Evolutionary conservation across 352 stramenopile species (phyloP).

Genomic region (Globisporangium middletonii): DNA sequence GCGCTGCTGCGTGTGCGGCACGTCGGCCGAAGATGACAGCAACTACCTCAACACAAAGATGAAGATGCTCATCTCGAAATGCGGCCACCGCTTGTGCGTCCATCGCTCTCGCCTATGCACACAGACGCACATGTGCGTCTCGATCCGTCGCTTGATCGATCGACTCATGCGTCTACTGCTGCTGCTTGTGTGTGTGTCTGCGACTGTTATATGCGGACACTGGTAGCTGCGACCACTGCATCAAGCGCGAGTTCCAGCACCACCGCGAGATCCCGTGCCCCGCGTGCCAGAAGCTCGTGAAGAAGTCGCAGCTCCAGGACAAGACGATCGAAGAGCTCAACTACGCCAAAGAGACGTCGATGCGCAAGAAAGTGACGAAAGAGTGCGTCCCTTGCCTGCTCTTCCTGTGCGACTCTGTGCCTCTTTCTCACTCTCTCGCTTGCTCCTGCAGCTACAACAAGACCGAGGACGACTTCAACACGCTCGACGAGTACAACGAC

Average conservation of each 20-base stretch:
- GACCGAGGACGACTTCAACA: slow-evolving; percentile 83
- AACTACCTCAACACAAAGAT: slow-evolving; percentile 91
- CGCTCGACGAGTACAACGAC: slow-evolving; percentile 84
- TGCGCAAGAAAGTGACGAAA: slow-evolving; percentile 86
- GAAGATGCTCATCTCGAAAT: slow-evolving; percentile 91
- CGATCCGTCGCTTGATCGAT: not conserved
- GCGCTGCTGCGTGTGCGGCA: slow-evolving; percentile 86
- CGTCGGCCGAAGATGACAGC: slow-evolving; percentile 75
- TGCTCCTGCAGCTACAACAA: slow-evolving; percentile 70
- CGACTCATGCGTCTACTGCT: not conserved
- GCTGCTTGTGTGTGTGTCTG: not conserved
- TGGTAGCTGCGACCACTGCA: slow-evolving; percentile 75
- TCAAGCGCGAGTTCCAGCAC: slow-evolving; percentile 85
- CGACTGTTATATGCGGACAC: not conserved
- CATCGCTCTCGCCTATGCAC: not conserved
- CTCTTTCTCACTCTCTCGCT: not conserved
- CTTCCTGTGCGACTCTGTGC: too few species aligned
- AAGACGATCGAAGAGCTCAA: slow-evolving; percentile 88
- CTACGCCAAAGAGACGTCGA: slow-evolving; percentile 79
- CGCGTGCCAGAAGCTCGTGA: slow-evolving; percentile 76
- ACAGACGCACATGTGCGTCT: not conserved
- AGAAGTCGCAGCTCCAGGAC: slow-evolving; percentile 86
- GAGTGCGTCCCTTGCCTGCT: slow-evolving; percentile 30
- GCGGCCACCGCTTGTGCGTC: slow-evolving; percentile 83
- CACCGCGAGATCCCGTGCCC: slow-evolving; percentile 82